These are phyloP conservation scores for Aspergillus sparsus DNA, from an alignment of 495 filamentous ascomycete species.

Conservation along the genomic window DNA sequence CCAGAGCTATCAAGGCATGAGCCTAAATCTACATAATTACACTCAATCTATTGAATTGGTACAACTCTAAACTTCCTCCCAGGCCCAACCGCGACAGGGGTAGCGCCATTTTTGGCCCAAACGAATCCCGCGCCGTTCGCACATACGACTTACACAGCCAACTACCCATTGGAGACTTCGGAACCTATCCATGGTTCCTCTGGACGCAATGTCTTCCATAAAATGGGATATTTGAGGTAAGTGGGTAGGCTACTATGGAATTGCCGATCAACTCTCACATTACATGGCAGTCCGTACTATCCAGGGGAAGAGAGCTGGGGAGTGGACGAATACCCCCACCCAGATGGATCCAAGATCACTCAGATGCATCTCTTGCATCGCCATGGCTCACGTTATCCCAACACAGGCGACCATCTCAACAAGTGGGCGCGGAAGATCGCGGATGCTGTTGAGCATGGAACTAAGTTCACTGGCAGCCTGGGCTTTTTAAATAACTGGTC, in stretches of 20 bases:
- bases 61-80: not conserved
- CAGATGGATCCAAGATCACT: constrained; percentile 11
- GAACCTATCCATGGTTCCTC: constrained; percentile 8
- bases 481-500: constrained; percentile 53
- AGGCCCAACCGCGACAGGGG: constrained; percentile 9
- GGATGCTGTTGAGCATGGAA: constrained; percentile 31
- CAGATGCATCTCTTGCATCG: constrained; percentile 19
- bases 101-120: constrained; percentile 8
- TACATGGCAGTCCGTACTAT: constrained; percentile 7
- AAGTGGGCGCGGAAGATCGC: constrained; percentile 36
- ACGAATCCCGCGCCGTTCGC: constrained; percentile 10
- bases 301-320: constrained; percentile 7
- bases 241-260: not conserved
- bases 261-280: no score
- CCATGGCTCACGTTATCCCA: constrained; percentile 16
- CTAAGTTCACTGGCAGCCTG: constrained; percentile 48
- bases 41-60: no score
- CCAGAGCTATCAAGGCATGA: constrained; percentile 7
- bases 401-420: constrained; percentile 19
- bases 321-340: constrained; percentile 12
- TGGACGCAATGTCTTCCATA: constrained; percentile 10
- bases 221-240: constrained; percentile 16
- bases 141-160: constrained; percentile 5
- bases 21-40: no score
- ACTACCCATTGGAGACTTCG: constrained; percentile 6